Conservation (phyloP, 2,329 filamentous ascomycete genomes). For the Trichophyton verrucosum region DNA sequence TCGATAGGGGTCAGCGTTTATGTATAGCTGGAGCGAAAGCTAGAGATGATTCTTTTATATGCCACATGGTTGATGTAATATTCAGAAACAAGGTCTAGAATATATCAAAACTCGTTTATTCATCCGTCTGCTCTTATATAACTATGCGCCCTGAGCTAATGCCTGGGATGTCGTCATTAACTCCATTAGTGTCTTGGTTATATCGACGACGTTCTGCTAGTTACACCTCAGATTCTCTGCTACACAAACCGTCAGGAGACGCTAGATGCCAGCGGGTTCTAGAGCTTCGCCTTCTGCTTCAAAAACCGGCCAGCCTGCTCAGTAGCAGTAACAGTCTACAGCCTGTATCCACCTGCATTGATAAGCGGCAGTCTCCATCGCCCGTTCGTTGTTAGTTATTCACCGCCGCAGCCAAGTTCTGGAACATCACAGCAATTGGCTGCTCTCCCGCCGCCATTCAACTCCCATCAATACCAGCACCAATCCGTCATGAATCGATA, state of each 20-base stretch:
- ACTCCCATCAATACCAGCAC: neutral
- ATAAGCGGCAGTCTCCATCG: neutral
- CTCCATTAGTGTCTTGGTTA: neutral
- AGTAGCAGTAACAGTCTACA: neutral
- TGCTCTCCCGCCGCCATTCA: neutral
- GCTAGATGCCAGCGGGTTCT: neutral
- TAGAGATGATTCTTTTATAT: neutral
- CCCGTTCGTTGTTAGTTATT: neutral
- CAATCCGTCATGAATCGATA: neutral
- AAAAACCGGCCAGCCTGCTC: neutral
- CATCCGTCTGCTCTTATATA: neutral
- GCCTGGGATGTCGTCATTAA: constrained; percentile 3
- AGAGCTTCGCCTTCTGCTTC: neutral
- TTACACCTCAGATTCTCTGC: neutral
- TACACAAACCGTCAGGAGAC: neutral
- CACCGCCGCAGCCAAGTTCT: constrained; percentile 1
- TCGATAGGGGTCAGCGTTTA: neutral
- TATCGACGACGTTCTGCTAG: neutral
- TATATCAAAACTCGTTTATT: neutral
- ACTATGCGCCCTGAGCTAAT: neutral
- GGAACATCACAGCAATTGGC: neutral
- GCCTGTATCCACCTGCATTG: neutral
- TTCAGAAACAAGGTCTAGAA: neutral
- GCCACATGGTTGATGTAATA: neutral
- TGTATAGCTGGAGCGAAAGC: neutral